Conservation (phyloP, 345 rosid genomes). For the Reutealis trisperma region DNA sequence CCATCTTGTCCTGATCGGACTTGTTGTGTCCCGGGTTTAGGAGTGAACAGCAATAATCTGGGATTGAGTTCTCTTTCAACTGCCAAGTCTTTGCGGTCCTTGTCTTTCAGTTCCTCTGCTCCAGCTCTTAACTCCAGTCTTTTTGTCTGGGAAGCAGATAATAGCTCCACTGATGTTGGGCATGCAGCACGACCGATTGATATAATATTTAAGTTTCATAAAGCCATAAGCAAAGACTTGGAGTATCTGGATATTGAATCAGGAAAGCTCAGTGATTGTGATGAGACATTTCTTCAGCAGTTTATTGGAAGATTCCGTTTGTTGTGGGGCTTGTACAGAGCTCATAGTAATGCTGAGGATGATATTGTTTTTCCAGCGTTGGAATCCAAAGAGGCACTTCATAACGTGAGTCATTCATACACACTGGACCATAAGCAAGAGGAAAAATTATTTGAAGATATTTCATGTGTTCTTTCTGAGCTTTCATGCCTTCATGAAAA, state of each 20-base stretch:
- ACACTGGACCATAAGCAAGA: slow-evolving; percentile 89
- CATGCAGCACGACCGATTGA: slow-evolving; percentile 72
- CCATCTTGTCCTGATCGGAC: slow-evolving; percentile 47
- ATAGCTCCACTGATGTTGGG: slow-evolving; percentile 45
- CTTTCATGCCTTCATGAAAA: slow-evolving; percentile 60
- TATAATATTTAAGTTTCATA: slow-evolving; percentile 87
- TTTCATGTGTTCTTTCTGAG: slow-evolving; percentile 65
- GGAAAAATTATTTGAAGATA: slow-evolving; percentile 86
- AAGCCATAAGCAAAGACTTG: slow-evolving; percentile 86
- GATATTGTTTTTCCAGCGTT: slow-evolving; percentile 92
- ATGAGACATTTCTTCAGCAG: slow-evolving; percentile 67
- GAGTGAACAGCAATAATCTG: slow-evolving; percentile 62
- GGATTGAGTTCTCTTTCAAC: slow-evolving; percentile 69
- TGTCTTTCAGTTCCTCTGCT: slow-evolving; percentile 62
- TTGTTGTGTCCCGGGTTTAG: slow-evolving; percentile 87
- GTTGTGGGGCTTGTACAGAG: slow-evolving; percentile 89
- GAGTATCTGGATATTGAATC: slow-evolving; percentile 88
- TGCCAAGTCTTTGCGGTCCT: slow-evolving; percentile 68
- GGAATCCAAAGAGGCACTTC: slow-evolving; percentile 91
- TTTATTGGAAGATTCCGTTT: slow-evolving; percentile 81
- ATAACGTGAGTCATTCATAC: slow-evolving; percentile 92
- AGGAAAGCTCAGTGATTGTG: slow-evolving; percentile 72
- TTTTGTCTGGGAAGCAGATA: slow-evolving; percentile 78
- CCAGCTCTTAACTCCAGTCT: slow-evolving; percentile 88
- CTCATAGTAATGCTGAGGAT: slow-evolving; percentile 97